These are phyloP conservation scores for Hamamelis virginiana DNA, from an alignment of 164 flowering plant genomes.

Conservation along the genomic window DNA sequence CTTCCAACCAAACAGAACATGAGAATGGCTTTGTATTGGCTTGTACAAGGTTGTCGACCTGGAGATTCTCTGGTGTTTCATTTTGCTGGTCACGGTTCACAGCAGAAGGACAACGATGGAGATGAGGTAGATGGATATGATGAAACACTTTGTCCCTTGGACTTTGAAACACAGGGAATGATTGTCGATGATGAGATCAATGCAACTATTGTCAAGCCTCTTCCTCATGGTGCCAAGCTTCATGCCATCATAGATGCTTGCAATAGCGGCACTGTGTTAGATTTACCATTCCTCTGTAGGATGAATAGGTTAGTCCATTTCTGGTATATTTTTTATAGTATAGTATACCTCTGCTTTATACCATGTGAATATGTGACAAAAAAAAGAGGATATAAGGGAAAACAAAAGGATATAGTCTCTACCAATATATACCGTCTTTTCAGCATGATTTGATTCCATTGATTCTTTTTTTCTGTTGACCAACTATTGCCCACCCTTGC, in stretches of 20 bases:
- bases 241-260: slow-evolving; percentile 90
- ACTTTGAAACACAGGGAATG: slow-evolving; percentile 91
- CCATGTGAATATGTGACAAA: not conserved
- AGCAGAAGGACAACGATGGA: slow-evolving; percentile 70
- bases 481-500: no score
- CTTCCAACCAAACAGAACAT: slow-evolving; percentile 71
- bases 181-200: slow-evolving; percentile 92
- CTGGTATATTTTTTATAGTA: not conserved
- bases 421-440: no score
- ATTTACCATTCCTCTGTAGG: slow-evolving; percentile 80
- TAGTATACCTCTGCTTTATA: not conserved
- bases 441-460: not conserved
- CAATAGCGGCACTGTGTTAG: slow-evolving; percentile 87
- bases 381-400: no score
- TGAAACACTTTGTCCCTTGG: slow-evolving; percentile 85
- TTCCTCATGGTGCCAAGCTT: slow-evolving; percentile 75
- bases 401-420: no score
- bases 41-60: slow-evolving; percentile 75
- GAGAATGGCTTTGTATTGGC: slow-evolving; percentile 85
- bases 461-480: no score
- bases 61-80: slow-evolving; percentile 89
- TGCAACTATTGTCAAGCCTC: slow-evolving; percentile 70
- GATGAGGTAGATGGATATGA: slow-evolving; percentile 94
- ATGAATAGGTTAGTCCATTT: slow-evolving; percentile 62
- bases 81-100: slow-evolving; percentile 89